phyloP scores from a whole-genome alignment of 2,329 filamentous ascomycete species.

The Ceratocystis cubensis region DNA sequence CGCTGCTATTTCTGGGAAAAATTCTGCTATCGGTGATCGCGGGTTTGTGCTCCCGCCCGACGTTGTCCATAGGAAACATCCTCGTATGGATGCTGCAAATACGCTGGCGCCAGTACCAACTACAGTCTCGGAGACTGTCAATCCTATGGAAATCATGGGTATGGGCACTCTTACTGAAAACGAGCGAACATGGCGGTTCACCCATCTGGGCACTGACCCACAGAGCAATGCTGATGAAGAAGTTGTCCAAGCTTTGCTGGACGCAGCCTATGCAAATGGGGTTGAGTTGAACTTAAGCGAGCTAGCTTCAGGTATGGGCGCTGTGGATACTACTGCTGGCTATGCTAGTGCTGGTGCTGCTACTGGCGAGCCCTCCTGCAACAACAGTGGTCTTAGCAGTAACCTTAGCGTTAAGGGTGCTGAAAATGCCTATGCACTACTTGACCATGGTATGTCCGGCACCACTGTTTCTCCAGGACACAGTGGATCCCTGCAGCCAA shows the following conservation, averaged over 20 bases:
- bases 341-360: slow-evolving; percentile 3
- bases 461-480: slow-evolving; percentile 7
- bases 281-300: background rate
- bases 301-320: background rate
- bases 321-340: background rate
- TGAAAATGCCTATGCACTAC: slow-evolving; percentile 1
- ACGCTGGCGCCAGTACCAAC: background rate
- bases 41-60: slow-evolving; percentile 4
- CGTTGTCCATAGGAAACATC: background rate
- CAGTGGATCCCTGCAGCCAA: slow-evolving; percentile 11
- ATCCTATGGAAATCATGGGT: slow-evolving; percentile 9
- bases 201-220: background rate
- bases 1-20: background rate
- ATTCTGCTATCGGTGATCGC: slow-evolving; percentile 7
- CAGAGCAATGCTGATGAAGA: background rate
- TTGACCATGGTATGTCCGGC: background rate
- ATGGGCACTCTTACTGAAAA: slow-evolving; percentile 7
- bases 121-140: slow-evolving; percentile 4
- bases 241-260: background rate
- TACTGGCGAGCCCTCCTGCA: background rate
- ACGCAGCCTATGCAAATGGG: background rate
- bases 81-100: slow-evolving; percentile 1
- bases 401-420: background rate
- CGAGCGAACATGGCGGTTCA: slow-evolving; percentile 9
- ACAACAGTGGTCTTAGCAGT: background rate